Base-by-base conservation (phyloP, 768 basidiomycete species). In the Aureoboletus auriporus region DNA sequence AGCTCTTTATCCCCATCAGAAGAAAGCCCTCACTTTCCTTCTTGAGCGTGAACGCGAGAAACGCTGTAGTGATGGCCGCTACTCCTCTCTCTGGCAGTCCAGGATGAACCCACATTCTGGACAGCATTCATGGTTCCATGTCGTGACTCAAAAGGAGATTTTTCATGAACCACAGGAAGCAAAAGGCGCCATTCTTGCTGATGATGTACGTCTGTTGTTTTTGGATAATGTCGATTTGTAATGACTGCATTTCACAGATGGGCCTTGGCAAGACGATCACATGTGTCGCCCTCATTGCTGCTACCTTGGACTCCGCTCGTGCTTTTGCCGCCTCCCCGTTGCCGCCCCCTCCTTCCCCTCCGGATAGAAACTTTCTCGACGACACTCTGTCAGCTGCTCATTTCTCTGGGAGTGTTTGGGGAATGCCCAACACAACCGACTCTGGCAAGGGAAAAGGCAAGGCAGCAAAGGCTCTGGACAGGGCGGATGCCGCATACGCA, bases 221-320 rank as follows among this genome's bases (percentile, higher is more conserved):
- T 41, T 36, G 27, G 42, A 46, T 28, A 28, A 36, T 36, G 26
- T 35, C 39, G 36, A 49, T 45, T 47, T 50, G 50, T 58, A 55
- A 46, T 46, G 42, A 54, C 49, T 17, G 26, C 37, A 58, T 34
- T 50, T 44, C 30, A 50, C 50, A 96, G 93, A 97, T 96, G 94
- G 95, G 95, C 57, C 80, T 99, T 27, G 95, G 95, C 14, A 98
- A 98, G 70, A 98, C 95, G 0, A 93, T 98, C 44, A 90, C 93
- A 28, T 91, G 94, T 52, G 89, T 98, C 23, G 89, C 95, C 13
- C 77, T 99, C 42, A 86, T 99, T 43, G 93, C 92, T 10, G 80
- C 88, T 27, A 98, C 96, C 2, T 75, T 94, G 12, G 57, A 64
- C 42, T 76, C 86, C 0, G 89, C 96, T 10, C 73, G 69, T 17